Conservation (phyloP, 305 asterid genomes). For the Fraxinus paxiana region DNA sequence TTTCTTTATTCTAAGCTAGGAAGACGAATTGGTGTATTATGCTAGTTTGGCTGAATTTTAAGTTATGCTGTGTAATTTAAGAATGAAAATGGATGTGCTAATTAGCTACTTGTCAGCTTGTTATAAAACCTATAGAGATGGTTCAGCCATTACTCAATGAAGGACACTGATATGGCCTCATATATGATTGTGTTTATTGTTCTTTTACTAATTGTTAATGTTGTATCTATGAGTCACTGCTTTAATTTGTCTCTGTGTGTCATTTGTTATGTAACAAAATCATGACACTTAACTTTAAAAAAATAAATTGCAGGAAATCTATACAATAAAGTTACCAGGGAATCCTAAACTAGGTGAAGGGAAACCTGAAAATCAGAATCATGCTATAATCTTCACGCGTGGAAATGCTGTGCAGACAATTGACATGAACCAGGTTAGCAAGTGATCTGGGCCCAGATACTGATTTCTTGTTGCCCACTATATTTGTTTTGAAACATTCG, state of each 20-base stretch:
- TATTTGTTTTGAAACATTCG: neutral
- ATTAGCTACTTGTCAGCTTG: neutral
- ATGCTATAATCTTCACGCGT: conserved; percentile 86
- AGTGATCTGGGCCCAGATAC: conserved; percentile 13
- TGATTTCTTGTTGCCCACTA: conserved; percentile 7
- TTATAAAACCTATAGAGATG: neutral
- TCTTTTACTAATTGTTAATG: neutral
- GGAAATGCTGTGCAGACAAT: conserved; percentile 95
- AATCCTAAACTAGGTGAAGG: conserved; percentile 99
- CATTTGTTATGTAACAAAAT: neutral
- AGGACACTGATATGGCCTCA: neutral
- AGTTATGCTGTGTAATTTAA: conserved; percentile 7
- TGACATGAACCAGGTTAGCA: conserved; percentile 94
- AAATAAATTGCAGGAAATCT: conserved; percentile 59
- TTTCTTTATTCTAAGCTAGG: neutral
- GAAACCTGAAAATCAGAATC: conserved; percentile 98
- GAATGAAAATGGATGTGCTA: conserved; percentile 3
- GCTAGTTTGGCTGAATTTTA: conserved; percentile 1
- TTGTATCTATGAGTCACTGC: conserved; percentile 12
- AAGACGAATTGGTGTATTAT: neutral
- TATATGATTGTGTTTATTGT: neutral
- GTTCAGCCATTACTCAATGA: neutral
- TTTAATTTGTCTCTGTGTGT: neutral
- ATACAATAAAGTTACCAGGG: conserved; percentile 87
- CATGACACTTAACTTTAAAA: conserved; percentile 12